Evolutionary conservation across 2,329 filamentous ascomycete genomes (phyloP), one percentile per base, ranked within the genome.

Genomic region (Periconia sp.): DNA sequence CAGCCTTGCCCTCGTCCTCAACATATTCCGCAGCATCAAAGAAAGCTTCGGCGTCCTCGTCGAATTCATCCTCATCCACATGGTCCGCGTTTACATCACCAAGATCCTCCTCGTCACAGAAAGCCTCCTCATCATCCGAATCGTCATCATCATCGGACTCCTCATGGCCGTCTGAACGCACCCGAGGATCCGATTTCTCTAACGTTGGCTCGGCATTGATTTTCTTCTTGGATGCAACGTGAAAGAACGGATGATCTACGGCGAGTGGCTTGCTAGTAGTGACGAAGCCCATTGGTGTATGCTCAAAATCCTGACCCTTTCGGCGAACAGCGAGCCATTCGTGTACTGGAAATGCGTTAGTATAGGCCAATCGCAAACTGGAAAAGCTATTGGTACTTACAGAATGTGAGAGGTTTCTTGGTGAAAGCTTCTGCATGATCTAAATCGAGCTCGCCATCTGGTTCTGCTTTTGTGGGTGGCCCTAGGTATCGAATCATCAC

Each of bases 251-350:
- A 38, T 84, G 81, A 10, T 69, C 69, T 4, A 63, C 56, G 0
- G 64, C 64, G 0, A 85, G 65, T 0, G 66, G 57, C 46, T 79
- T 80, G 10, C 80, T 78, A 10, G 78, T 77, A 3, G 75, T 77
- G 4, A 84, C 42, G 52, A 78, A 79, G 0, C 81, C 81, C 74
- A 85, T 83, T 0, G 81, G 82, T 0, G 80, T 85, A 18, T 84
- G 78, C 11, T 74, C 56, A 37, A 84, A 75, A 44, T 85, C 81
- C 42, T 83, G 79, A 0, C 77, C 77, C 25, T 78, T 78, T 1
- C 81, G 76, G 1, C 78, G 72, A 0, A 81, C 46, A 0, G 77
- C 66, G 1, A 85, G 65, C 81, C 81, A 85, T 32, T 85, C 81
- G 16, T 79, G 72, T 0, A 85, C 54, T 54, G 82, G 83, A 16